Evolutionary conservation across 768 basidiomycete genomes (phyloP), one percentile per base, ranked within the genome.

Genomic region (Mycena haematopus): DNA sequence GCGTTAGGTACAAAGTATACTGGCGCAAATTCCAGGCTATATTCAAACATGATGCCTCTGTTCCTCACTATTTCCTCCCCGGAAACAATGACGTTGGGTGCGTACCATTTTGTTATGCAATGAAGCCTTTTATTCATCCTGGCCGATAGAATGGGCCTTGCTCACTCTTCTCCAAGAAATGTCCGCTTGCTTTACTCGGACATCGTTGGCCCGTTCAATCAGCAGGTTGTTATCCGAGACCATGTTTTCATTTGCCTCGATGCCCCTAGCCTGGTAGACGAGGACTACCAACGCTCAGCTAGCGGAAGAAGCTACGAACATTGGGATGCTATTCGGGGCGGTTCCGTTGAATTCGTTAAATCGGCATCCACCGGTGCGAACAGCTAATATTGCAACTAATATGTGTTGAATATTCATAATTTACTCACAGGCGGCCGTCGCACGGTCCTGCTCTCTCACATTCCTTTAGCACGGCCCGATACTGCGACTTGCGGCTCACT

Each of bases 81-180:
- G 93, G 93, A n/a, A 95, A 95, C 67, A 89, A 88, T 66, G 93
- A 95, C 67, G 81, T 95, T 47, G 87, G 87, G 83, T 88, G 50
- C 24, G 84, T 75, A 10, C 3, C 51, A 24, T 1, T 51, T 54
- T 29, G 49, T 42, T 35, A 9, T 38, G 52, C 22, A 25, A 27
- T 50, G 42, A 31, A 31, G 2, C 10, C 29, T 49, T 27, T 53
- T 35, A 33, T 51, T 56, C 53, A 35, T 24, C 17, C n/a, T 33
- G 35, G 61, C 57, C 21, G 5, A 42, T 69, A 88, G 89, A 19
- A 78, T 91, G 63, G 88, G 88, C 8, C 76, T 82, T 21, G 80
- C 83, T 8, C 72, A 79, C 3, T 73, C 83, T 6, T 80, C 82
- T 63, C 84, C 85, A 6, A 79, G 80, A 60, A 77, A 82, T 53